Evolutionary conservation across 2,329 filamentous ascomycete genomes (phyloP).

Genomic region (Penicillium decumbens): DNA sequence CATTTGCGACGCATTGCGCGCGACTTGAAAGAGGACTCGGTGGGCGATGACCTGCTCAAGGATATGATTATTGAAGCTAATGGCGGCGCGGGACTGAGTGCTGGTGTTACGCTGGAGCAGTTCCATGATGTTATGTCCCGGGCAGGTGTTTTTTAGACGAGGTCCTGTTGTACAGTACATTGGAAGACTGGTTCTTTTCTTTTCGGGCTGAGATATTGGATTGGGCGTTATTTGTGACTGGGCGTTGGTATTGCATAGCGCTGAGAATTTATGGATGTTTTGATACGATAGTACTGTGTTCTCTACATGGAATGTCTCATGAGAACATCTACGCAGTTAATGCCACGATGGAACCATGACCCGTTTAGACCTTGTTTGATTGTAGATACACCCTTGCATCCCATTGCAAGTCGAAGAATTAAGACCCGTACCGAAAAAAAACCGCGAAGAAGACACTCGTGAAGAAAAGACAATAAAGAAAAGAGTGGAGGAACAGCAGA

Average conservation of each 20-base stretch:
- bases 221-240: constrained; percentile 6
- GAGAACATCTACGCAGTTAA: no score
- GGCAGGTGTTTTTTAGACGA: constrained; percentile 71
- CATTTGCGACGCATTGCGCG: constrained; percentile 75
- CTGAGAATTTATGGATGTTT: constrained; percentile 1
- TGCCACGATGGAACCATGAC: not conserved
- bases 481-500: constrained; percentile 13
- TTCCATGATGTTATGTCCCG: constrained; percentile 82
- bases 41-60: constrained; percentile 74
- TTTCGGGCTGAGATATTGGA: constrained; percentile 4
- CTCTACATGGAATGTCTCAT: no score
- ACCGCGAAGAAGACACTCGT: constrained; percentile 6
- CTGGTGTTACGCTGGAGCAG: constrained; percentile 70
- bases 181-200: not conserved
- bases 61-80: constrained; percentile 97
- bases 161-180: not conserved
- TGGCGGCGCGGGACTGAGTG: constrained; percentile 65
- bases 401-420: constrained; percentile 13
- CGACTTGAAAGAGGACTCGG: constrained; percentile 70
- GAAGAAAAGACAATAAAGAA: constrained; percentile 3
- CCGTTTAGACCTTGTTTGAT: constrained; percentile 10
- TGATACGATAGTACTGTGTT: not conserved
- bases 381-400: constrained; percentile 25
- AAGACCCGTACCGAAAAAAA: constrained; percentile 11
- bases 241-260: constrained; percentile 9